Evolutionary conservation across 106 monocot genomes (phyloP).

Genomic region (Hemerocallis citrina): DNA sequence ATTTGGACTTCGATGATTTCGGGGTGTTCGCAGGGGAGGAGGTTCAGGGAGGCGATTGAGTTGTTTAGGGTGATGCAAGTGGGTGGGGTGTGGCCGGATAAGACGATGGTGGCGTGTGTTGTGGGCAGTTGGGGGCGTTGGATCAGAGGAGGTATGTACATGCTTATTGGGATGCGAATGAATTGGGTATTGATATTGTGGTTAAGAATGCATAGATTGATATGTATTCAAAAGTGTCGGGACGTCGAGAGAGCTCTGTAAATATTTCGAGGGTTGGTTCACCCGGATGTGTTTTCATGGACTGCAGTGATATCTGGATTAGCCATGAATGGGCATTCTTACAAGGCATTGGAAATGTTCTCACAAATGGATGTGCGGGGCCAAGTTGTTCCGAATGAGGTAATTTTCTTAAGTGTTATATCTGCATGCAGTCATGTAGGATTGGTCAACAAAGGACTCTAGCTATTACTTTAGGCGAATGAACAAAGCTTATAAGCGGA

Average conservation of each 20-base stretch:
- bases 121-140: conserved; percentile 62
- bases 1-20: conserved; percentile 75
- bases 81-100: conserved; percentile 41
- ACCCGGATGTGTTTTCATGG: conserved; percentile 66
- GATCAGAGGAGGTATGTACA: conserved; percentile 58
- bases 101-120: conserved; percentile 49
- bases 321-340: conserved; percentile 56
- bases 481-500: conserved; percentile 30
- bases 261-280: conserved; percentile 33
- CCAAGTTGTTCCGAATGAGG: conserved; percentile 45
- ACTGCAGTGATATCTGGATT: conserved; percentile 65
- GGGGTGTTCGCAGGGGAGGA: conserved; percentile 30
- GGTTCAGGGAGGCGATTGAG: conserved; percentile 34
- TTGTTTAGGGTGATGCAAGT: conserved; percentile 67
- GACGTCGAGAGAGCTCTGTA: conserved; percentile 43
- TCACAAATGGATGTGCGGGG: conserved; percentile 43
- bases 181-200: conserved; percentile 15
- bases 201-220: conserved; percentile 76
- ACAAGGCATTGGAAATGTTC: conserved; percentile 54
- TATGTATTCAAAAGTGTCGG: conserved; percentile 92
- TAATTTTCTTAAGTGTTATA: conserved; percentile 76
- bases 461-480: conserved; percentile 52
- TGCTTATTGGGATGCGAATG: conserved; percentile 45
- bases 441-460: conserved; percentile 45
- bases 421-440: conserved; percentile 82